Evolutionary conservation across 2,329 filamentous ascomycete species (phyloP).

Genomic region (Curvularia verruculosa): DNA sequence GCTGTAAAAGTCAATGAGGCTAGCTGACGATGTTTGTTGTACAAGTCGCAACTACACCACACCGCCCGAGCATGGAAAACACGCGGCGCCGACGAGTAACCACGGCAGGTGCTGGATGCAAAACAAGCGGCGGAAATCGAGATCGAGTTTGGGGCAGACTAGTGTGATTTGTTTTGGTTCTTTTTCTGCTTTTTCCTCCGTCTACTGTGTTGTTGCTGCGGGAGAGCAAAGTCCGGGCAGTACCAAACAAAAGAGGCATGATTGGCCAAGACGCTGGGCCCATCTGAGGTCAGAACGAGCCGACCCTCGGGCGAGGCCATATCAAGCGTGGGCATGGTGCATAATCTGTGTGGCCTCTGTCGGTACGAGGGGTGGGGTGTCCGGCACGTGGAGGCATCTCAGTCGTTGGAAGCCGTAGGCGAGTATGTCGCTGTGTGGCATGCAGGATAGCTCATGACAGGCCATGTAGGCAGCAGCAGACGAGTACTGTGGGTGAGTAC

Average conservation of each 20-base stretch:
- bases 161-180: background rate
- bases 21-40: conserved; percentile 2
- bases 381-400: conserved; percentile 8
- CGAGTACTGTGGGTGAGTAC: no score
- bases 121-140: background rate
- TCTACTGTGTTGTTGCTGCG: background rate
- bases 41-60: background rate
- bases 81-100: background rate
- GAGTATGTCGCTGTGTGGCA: background rate
- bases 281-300: conserved; percentile 21
- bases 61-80: background rate
- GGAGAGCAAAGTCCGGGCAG: background rate
- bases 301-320: conserved; percentile 7
- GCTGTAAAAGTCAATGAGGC: background rate
- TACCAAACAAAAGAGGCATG: background rate
- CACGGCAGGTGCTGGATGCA: background rate
- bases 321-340: background rate
- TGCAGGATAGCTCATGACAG: background rate
- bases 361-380: background rate
- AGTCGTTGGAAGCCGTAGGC: conserved; percentile 2
- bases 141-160: background rate
- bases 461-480: no score
- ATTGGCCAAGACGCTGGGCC: background rate
- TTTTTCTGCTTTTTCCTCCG: no score
- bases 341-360: background rate